Conservation (phyloP, 257 asterid species). For the Plantago ovata region DNA sequence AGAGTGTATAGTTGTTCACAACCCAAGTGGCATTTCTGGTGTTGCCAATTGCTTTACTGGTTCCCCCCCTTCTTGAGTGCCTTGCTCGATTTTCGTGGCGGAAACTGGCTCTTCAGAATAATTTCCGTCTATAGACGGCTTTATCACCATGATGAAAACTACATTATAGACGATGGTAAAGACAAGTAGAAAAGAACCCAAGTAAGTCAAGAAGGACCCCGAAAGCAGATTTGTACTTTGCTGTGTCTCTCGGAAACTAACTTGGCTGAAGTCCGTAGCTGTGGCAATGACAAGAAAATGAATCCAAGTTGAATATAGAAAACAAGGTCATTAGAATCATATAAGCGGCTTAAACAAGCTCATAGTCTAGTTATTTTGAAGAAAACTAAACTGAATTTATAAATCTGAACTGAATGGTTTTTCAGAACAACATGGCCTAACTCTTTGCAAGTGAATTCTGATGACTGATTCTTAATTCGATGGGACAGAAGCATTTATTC, state of each 20-base stretch:
- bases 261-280: constrained; percentile 36
- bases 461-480: too few relatives aligned
- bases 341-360: too few relatives aligned
- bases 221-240: constrained; percentile 25
- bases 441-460: too few relatives aligned
- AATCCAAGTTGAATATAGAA: too few relatives aligned
- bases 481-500: too few relatives aligned
- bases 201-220: constrained; percentile 37
- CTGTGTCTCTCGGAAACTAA: constrained; percentile 23
- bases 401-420: too few relatives aligned
- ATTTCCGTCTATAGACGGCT: constrained; percentile 63
- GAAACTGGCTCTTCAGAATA: constrained; percentile 17
- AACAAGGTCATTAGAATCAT: too few relatives aligned
- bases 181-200: constrained; percentile 38
- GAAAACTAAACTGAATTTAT: too few relatives aligned
- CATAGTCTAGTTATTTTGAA: too few relatives aligned
- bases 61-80: constrained; percentile 1
- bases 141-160: constrained; percentile 51
- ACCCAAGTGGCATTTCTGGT: constrained; percentile 4
- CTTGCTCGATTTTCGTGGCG: constrained; percentile 7
- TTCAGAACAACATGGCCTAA: too few relatives aligned
- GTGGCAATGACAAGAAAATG: constrained; percentile 19
- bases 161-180: constrained; percentile 64
- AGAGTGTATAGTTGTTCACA: constrained; percentile 2
- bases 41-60: background rate